Evolutionary conservation across 352 stramenopile species (phyloP).

Genomic region (Phytophthora hybrid): DNA sequence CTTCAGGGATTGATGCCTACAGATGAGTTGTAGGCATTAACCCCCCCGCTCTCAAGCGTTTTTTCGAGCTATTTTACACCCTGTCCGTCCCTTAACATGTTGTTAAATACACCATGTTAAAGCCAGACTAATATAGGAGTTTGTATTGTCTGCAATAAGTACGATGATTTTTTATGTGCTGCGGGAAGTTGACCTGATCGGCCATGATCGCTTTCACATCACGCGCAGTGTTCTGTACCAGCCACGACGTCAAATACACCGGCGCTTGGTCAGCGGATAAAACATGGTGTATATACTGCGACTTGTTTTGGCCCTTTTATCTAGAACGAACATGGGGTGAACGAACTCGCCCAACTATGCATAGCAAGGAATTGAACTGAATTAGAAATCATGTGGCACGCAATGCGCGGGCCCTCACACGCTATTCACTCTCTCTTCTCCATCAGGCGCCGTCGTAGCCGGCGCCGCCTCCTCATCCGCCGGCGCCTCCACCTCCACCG

Average conservation of each 20-base stretch:
- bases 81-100: neutral
- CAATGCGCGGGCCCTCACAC: neutral
- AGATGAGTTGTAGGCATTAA: no score
- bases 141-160: constrained; percentile 10
- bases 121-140: neutral
- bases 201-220: neutral
- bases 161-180: constrained; percentile 1
- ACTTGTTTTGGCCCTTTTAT: neutral
- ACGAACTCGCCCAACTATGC: neutral
- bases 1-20: no score
- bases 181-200: neutral
- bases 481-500: neutral
- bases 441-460: no score
- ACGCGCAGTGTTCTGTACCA: neutral
- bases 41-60: neutral
- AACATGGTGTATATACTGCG: constrained; percentile 1
- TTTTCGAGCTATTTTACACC: neutral
- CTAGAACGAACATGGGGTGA: neutral
- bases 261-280: neutral
- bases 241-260: neutral
- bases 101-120: constrained; percentile 3
- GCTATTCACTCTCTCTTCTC: neutral
- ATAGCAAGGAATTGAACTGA: neutral
- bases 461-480: no score
- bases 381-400: neutral